Base-by-base conservation (phyloP, 768 basidiomycete genomes). In the Serendipita vermifera region DNA sequence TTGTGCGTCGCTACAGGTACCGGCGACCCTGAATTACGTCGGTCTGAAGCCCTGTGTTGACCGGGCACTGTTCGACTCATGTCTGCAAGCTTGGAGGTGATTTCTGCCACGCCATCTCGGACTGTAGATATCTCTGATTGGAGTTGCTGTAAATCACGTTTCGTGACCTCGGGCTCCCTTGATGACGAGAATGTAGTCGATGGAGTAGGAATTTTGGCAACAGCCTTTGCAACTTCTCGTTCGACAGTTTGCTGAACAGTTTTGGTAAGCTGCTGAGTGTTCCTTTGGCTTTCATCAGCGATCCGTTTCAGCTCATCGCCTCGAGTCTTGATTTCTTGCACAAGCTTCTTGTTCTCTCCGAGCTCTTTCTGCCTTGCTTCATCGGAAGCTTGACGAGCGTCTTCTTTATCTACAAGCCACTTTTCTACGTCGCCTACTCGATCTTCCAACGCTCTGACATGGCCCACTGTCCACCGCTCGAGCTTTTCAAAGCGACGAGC, bases 341-440 rank as follows among this genome's bases (percentile, higher is more conserved):
- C 63, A 20, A 26, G 9, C 22, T 29, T 20, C 6, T 78, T 75
- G 9, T 67, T 65, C 3, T 72, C 69, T 22, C 72, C 66, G 15
- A 62, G 63, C 3, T 63, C 64, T 27, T 35, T 24, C 56, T 57
- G 33, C 40, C 54, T 55, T n/a, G 61, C 55, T 29, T 62, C 58
- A 11, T 59, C 55, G 13, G 57, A 56, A 24, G 57, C 59, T 40
- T 59, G 61, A 38, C n/a, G 39, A 14, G 27, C 81, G 58, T 74
- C 80, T 69, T 90, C 87, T 64, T 84, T 87, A 59, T 88, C 87
- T 3, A 90, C 87, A 6, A 90, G 72, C 85, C 86, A 91, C 40
- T 81, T 75, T 65, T 91, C 88, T n/a, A 91, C 88, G 57, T 91
- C 88, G 59, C 82, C 80, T 87, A 91, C 91, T 31, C 88, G 78